Evolutionary conservation across 2,329 filamentous ascomycete species (phyloP).

Genomic region (Xylaria sp.): DNA sequence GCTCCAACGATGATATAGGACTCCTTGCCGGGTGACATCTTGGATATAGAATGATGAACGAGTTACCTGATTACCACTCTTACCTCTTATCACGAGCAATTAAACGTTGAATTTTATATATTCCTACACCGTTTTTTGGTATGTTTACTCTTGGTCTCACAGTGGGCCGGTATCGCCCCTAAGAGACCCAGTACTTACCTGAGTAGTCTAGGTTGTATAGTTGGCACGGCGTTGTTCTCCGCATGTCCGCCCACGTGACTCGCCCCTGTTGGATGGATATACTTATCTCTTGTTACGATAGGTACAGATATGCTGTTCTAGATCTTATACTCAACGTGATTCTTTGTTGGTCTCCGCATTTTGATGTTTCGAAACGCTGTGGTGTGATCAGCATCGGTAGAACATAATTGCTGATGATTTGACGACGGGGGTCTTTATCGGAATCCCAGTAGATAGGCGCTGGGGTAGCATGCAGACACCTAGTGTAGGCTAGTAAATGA

Average conservation of each 20-base stretch:
- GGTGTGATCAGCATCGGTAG: background rate
- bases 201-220: slow-evolving; percentile 9
- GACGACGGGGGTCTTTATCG: slow-evolving; percentile 1
- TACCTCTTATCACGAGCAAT: background rate
- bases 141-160: background rate
- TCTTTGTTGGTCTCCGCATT: slow-evolving; percentile 8
- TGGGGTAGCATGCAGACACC: background rate
- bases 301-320: background rate
- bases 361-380: background rate
- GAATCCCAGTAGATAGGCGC: background rate
- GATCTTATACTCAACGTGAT: background rate
- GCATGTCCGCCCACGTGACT: slow-evolving; percentile 31
- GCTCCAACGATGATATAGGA: slow-evolving; percentile 71
- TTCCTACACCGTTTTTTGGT: slow-evolving; percentile 3
- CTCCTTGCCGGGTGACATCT: slow-evolving; percentile 27
- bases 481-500: background rate
- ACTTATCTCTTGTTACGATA: background rate
- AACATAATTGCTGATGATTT: background rate
- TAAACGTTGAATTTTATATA: slow-evolving; percentile 13
- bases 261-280: background rate
- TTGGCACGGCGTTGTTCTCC: slow-evolving; percentile 22
- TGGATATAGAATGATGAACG: slow-evolving; percentile 10
- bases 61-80: slow-evolving; percentile 4
- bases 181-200: slow-evolving; percentile 14
- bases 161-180: slow-evolving; percentile 31